Conservation (phyloP, 2,329 filamentous ascomycete genomes). For the Teratosphaeriaceae sp. region DNA sequence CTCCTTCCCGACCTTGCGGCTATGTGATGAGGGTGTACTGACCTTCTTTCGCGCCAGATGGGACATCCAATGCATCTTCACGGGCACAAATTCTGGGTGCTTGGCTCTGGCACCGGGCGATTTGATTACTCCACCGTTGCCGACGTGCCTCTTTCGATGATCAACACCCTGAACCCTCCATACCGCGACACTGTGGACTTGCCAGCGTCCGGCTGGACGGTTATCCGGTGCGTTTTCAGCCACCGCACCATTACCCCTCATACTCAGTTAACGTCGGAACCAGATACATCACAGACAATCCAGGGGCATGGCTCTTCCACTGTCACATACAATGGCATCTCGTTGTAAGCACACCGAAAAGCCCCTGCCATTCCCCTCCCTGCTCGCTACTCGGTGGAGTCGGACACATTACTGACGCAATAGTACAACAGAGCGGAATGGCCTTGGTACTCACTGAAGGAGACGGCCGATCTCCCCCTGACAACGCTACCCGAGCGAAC, state of each 20-base stretch:
- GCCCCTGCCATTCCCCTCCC: no score
- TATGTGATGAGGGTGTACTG: no score
- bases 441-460: no score
- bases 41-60: no score
- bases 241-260: background rate
- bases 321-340: constrained; percentile 1
- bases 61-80: constrained; percentile 1
- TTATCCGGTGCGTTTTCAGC: background rate
- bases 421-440: no score
- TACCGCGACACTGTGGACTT: background rate
- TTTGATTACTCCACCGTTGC: background rate
- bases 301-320: background rate
- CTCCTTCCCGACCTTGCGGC: no score
- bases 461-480: no score
- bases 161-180: background rate
- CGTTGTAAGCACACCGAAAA: no score
- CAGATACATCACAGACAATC: constrained; percentile 1
- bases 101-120: background rate
- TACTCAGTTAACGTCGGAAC: no score
- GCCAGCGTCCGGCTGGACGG: background rate
- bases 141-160: background rate
- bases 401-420: no score
- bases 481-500: no score
- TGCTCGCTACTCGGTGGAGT: no score
- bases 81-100: constrained; percentile 1